A percentile compares a stretch with the other conserved stretches of the same genome.
Conservation (phyloP, 768 basidiomycete species). For the Imleria badia region DNA sequence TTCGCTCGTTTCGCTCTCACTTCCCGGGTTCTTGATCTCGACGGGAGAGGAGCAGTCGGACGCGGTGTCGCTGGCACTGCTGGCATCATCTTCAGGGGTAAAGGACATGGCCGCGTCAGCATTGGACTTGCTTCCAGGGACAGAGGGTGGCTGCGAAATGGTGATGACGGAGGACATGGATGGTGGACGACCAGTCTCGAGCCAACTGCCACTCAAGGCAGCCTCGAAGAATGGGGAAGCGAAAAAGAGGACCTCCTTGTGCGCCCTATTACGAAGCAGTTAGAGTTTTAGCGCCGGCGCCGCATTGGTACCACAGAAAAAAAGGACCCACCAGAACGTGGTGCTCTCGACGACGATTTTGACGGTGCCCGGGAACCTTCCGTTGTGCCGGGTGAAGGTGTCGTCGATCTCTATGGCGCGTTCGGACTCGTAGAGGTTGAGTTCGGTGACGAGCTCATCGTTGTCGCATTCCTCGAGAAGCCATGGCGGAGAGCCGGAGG, state of each 20-base stretch:
- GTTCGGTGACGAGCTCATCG: conserved; percentile 67
- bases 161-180: conserved; percentile 85
- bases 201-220: conserved; percentile 88
- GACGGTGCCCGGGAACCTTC: conserved; percentile 77
- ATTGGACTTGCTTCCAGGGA: conserved; percentile 49
- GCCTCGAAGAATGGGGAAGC: conserved; percentile 96
- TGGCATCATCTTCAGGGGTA: conserved; percentile 50
- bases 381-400: conserved; percentile 63
- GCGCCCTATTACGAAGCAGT: conserved; percentile 56
- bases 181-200: conserved; percentile 77
- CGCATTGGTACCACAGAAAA: background rate
- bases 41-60: conserved; percentile 44
- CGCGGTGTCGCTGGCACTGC: conserved; percentile 25
- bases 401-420: conserved; percentile 78
- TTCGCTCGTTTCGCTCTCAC: conserved; percentile 37
- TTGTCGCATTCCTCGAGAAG: conserved; percentile 72
- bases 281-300: conserved; percentile 5
- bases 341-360: conserved; percentile 89
- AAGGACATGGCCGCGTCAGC: conserved; percentile 57
- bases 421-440: conserved; percentile 64
- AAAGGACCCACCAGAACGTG: conserved; percentile 79
- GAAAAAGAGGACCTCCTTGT: conserved; percentile 89
- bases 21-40: conserved; percentile 38
- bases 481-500: conserved; percentile 79
- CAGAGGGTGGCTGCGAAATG: conserved; percentile 69